A percentile compares a stretch with the other conserved stretches of the same genome.
Evolutionary conservation across 768 basidiomycete genomes (phyloP).

Genomic region (Trichaptum fuscoviolaceum): DNA sequence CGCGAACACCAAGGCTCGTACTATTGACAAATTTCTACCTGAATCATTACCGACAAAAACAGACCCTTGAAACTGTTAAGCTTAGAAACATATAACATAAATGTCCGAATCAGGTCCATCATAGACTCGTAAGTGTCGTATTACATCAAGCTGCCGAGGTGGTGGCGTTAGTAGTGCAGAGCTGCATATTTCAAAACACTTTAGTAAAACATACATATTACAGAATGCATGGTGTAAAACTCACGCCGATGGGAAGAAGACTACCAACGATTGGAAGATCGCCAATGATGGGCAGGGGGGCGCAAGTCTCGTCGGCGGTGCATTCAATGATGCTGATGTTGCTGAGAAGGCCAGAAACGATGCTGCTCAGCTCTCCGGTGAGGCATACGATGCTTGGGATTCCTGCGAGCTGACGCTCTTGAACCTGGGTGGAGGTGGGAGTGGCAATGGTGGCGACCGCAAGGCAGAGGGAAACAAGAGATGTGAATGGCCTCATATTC

Average conservation of each 20-base stretch:
- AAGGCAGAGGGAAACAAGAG: background rate
- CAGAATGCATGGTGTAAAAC: background rate
- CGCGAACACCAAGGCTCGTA: too few relatives aligned
- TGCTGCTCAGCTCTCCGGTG: background rate
- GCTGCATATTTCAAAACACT: background rate
- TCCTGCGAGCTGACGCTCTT: background rate
- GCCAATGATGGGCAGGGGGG: background rate
- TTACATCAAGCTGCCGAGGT: background rate
- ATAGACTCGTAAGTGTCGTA: background rate
- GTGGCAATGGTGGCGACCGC: background rate
- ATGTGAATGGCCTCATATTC: background rate
- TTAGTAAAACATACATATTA: background rate
- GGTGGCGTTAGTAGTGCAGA: background rate
- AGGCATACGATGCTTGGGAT: background rate
- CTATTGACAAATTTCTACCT: too few relatives aligned
- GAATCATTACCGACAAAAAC: too few relatives aligned
- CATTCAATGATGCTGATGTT: background rate
- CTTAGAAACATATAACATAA: background rate
- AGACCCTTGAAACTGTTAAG: too few relatives aligned
- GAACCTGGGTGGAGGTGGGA: background rate
- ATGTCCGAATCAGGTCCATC: background rate
- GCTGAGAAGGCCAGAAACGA: background rate
- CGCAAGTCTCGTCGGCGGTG: background rate
- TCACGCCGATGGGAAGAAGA: background rate
- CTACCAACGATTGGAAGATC: background rate